These are phyloP conservation scores for Candida xyloterini DNA, from an alignment of 805 yeast species.

Conservation along the genomic window DNA sequence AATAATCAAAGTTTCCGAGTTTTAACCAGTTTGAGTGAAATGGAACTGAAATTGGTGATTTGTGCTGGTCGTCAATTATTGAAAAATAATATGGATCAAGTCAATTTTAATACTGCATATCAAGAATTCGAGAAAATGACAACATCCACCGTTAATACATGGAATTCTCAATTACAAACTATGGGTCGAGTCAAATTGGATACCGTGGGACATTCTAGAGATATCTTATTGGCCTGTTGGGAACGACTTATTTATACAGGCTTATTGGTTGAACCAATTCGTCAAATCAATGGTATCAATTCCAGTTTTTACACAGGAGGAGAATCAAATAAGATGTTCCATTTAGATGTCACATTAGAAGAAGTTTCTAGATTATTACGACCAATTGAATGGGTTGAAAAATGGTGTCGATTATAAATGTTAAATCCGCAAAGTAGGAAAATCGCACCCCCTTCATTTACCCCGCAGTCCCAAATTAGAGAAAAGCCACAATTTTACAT, in stretches of 20 bases:
- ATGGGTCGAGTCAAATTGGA: slow-evolving; percentile 39
- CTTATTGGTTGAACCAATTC: slow-evolving; percentile 37
- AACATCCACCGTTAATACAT: slow-evolving; percentile 30
- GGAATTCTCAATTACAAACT: slow-evolving; percentile 35
- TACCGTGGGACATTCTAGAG: slow-evolving; percentile 31
- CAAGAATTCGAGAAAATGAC: slow-evolving; percentile 53
- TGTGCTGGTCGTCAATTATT: slow-evolving; percentile 71
- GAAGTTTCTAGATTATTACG: slow-evolving; percentile 39
- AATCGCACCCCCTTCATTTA: slow-evolving; percentile 3
- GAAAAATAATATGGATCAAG: slow-evolving; percentile 53
- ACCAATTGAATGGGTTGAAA: slow-evolving; percentile 18
- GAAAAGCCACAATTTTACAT: too few relatives aligned
- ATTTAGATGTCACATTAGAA: slow-evolving; percentile 48
- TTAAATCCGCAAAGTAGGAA: neutral
- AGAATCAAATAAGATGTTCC: slow-evolving; percentile 47
- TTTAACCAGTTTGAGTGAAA: slow-evolving; percentile 51
- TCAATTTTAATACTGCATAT: slow-evolving; percentile 74
- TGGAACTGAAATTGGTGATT: slow-evolving; percentile 69
- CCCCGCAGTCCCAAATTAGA: slow-evolving; percentile 1
- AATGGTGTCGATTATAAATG: slow-evolving; percentile 26
- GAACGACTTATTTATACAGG: slow-evolving; percentile 59
- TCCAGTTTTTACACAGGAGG: slow-evolving; percentile 25
- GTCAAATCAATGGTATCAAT: slow-evolving; percentile 24
- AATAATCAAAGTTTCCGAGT: slow-evolving; percentile 18
- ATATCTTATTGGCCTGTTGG: slow-evolving; percentile 69